A percentile compares a stretch with the other conserved stretches of the same genome.
Conservation (phyloP, 139 green algal species). For the Closterium sp. region DNA sequence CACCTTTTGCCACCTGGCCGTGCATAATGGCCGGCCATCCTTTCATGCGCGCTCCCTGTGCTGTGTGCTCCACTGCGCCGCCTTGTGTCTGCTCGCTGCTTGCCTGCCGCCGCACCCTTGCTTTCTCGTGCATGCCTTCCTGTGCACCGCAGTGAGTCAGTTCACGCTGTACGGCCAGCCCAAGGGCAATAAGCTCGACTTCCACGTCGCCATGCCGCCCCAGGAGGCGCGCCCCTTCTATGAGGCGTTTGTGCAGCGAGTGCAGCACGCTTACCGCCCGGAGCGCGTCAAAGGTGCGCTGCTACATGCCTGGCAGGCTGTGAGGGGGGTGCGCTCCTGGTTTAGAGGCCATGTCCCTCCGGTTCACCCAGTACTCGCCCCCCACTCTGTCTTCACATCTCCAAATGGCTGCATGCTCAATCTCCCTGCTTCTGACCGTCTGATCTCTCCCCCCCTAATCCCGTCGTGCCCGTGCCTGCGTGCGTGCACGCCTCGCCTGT, state of each 20-base stretch:
- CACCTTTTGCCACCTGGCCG: no score
- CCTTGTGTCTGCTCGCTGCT: no score
- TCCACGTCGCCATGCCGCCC: constrained; percentile 67
- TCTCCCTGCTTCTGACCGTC: neutral
- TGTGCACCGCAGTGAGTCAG: constrained; percentile 63
- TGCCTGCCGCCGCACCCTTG: no score
- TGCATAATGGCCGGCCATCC: no score
- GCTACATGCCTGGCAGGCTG: neutral
- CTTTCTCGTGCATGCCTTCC: no score
- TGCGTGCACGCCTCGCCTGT: neutral
- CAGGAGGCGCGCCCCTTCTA: constrained; percentile 63
- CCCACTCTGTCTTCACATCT: neutral
- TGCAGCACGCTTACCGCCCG: constrained; percentile 56
- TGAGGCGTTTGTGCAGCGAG: constrained; percentile 55
- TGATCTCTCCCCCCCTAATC: no score
- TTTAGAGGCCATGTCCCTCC: neutral
- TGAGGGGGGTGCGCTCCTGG: neutral
- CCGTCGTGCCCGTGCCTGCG: no score
- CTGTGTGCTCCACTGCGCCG: no score
- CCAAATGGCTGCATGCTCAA: neutral
- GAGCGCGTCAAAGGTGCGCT: constrained; percentile 57
- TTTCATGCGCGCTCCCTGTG: no score
- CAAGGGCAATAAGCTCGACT: constrained; percentile 79
- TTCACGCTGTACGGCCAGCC: constrained; percentile 74
- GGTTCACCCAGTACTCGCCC: neutral